Evolutionary conservation across 352 stramenopile genomes (phyloP), one percentile per base, ranked within the genome.

Genomic region (Peronospora farinosa): DNA sequence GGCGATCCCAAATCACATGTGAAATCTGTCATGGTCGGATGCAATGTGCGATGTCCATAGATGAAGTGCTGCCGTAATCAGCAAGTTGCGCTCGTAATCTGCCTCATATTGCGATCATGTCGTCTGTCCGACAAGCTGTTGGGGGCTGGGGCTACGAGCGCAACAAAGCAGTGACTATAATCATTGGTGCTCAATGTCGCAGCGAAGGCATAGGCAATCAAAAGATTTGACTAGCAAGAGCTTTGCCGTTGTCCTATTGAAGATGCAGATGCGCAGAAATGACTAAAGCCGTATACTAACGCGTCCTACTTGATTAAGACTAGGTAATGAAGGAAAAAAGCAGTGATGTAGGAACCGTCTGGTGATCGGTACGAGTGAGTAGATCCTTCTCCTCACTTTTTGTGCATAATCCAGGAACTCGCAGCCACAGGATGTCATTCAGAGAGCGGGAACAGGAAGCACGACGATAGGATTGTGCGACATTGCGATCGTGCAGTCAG

Each of bases 171-270:
- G 36, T 28, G 19, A n/a, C 44, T 39, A 40, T 47, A 47, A 46
- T 40, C 45, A n/a, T 17, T 15, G 45, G 25, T 32, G 10, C 33
- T 17, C 23, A 7, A 8, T 47, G 36, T 48, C 35, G 41, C 40
- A 46, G 41, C 53, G 51, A 51, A 61, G 32, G 55, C 33, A 16
- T 15, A 31, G n/a, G 47, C 38, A 35, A 17, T 31, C 33, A 30
- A 50, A 54, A 56, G 53, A 57, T 56, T 57, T 62, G 36, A 47
- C 16, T 9, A 27, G 23, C 54, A 47, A 62, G 41, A 51, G 32
- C 33, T 30, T 53, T 45, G 54, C 33, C 45, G 41, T 30, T 4
- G 45, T 21, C 30, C 7, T 30, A 17, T 16, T 47, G 37, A 51
- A 28, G n/a, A 11, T 21, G 28, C 28, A 7, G 47, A 49, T 63